Base-by-base conservation (phyloP, 306 rosid species). In the Rosa chinensis region DNA sequence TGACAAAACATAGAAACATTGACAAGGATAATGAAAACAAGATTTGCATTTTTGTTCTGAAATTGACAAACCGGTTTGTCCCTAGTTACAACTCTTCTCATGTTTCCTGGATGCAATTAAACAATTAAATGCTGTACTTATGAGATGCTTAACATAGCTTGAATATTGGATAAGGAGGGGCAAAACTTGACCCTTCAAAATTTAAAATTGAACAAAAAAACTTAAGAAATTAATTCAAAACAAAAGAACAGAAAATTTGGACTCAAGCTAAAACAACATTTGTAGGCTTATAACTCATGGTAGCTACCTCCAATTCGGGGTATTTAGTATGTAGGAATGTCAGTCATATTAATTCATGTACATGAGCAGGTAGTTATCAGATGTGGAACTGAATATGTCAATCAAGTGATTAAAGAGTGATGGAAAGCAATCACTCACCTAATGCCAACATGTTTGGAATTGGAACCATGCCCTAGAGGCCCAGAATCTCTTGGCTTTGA, bases 1-100 rank as follows among this genome's bases (percentile, higher is more conserved):
- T 79, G 64, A 73, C 85, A 73, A 75, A 69, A 56, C 61, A 74
- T 40, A n/a, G 5, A 40, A 42, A 77, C 49, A 39, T 21, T 40
- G 42, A 1, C 72, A 52, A 66, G 39, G 62, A 44, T 47, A 17
- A 70, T 70, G 61, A 81, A 77, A 52, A 74, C 73, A 64, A 18
- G 77, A 18, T 56, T 62, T 67, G 83, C 79, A 72, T 70, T 70
- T 48, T 21, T 63, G 68, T 72, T 37, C 56, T 71, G 59, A 37
- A 81, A 69, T 49, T 70, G 86, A 83, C 86, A 84, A 79, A 80
- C 61, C 61, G 85, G 90, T 59, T 70, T 80, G 85, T 85, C 87
- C 55, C 48, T 77, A 23, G 80, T 72, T 70, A 62, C 44, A 78
- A 58, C 79, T 78, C 83, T 79, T 86, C 56, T 73, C 58, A 25